A percentile compares a stretch with the other conserved stretches of the same genome.
These are phyloP conservation scores for Termitomyces sp. DNA, from an alignment of 768 basidiomycete genomes.

Conservation along the genomic window DNA sequence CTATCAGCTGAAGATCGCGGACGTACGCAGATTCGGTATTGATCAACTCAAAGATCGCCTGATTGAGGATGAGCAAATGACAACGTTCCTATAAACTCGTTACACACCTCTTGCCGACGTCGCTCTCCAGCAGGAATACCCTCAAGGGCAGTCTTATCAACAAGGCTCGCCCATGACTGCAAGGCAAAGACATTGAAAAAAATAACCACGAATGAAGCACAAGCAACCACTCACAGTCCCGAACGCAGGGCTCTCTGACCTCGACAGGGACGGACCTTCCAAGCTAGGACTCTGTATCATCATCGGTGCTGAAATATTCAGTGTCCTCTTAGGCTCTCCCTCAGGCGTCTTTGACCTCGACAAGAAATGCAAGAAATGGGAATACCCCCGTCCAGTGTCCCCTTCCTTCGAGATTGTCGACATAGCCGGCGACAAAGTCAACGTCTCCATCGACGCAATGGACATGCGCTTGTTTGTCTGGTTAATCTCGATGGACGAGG, in stretches of 20 bases:
- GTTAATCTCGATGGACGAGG: slow-evolving; percentile 34
- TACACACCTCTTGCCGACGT: slow-evolving; percentile 76
- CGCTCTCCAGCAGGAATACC: slow-evolving; percentile 78
- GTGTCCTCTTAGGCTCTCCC: slow-evolving; percentile 36
- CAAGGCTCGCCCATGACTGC: slow-evolving; percentile 90
- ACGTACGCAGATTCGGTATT: slow-evolving; percentile 89
- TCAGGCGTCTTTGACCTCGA: slow-evolving; percentile 59
- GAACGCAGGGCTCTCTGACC: slow-evolving; percentile 59
- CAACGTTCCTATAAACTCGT: not conserved
- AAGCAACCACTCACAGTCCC: slow-evolving; percentile 47
- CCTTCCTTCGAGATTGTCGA: slow-evolving; percentile 24
- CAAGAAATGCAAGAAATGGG: slow-evolving; percentile 58
- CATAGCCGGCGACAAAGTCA: slow-evolving; percentile 38
- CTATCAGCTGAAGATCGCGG: slow-evolving; percentile 85
- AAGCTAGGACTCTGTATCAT: slow-evolving; percentile 26
- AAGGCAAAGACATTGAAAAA: not conserved
- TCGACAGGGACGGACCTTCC: slow-evolving; percentile 24
- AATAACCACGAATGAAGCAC: slow-evolving; percentile 2
- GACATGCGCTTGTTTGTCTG: slow-evolving; percentile 48
- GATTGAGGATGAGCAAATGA: not conserved
- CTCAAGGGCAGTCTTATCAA: slow-evolving; percentile 79
- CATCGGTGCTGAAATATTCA: slow-evolving; percentile 71
- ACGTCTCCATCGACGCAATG: slow-evolving; percentile 56
- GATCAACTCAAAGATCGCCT: slow-evolving; percentile 95
- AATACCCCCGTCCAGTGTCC: slow-evolving; percentile 37